phyloP scores from a whole-genome alignment of 257 asterid species.

The Fraxinus americana region DNA sequence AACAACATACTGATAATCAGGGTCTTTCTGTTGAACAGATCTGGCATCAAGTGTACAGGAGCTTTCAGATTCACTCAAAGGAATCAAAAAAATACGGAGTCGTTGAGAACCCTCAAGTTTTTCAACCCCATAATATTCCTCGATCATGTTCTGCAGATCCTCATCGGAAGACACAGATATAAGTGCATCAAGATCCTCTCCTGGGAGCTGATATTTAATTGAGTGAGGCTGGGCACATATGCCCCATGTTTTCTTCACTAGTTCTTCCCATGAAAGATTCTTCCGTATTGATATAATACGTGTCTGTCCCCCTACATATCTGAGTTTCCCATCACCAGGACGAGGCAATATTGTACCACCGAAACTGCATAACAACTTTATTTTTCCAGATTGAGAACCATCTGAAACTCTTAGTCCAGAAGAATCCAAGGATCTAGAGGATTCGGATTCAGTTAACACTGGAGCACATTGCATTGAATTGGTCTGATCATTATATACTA shows the following conservation, averaged over 20 bases:
- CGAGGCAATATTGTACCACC: constrained; percentile 65
- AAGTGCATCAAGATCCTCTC: constrained; percentile 80
- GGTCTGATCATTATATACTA: constrained; percentile 31
- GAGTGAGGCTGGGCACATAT: constrained; percentile 58
- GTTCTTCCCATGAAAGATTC: constrained; percentile 51
- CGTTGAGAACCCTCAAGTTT: constrained; percentile 64
- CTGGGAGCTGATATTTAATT: constrained; percentile 74
- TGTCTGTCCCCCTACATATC: constrained; percentile 71
- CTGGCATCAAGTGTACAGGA: constrained; percentile 35
- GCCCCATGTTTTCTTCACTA: constrained; percentile 52
- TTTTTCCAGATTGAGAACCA: constrained; percentile 49
- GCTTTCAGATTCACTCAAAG: constrained; percentile 54
- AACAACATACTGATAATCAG: constrained; percentile 61
- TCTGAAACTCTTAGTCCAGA: constrained; percentile 47
- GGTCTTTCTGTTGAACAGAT: constrained; percentile 41
- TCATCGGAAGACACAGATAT: constrained; percentile 74
- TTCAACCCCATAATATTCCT: constrained; percentile 62
- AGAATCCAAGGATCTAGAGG: constrained; percentile 39
- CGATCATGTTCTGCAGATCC: constrained; percentile 75
- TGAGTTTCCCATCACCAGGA: constrained; percentile 72
- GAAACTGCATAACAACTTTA: constrained; percentile 66
- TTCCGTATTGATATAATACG: constrained; percentile 54
- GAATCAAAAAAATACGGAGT: constrained; percentile 69
- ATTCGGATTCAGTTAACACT: constrained; percentile 41
- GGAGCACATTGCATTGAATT: constrained; percentile 32